phyloP scores from a whole-genome alignment of 139 green algal species.

The Eudorina sp. region DNA sequence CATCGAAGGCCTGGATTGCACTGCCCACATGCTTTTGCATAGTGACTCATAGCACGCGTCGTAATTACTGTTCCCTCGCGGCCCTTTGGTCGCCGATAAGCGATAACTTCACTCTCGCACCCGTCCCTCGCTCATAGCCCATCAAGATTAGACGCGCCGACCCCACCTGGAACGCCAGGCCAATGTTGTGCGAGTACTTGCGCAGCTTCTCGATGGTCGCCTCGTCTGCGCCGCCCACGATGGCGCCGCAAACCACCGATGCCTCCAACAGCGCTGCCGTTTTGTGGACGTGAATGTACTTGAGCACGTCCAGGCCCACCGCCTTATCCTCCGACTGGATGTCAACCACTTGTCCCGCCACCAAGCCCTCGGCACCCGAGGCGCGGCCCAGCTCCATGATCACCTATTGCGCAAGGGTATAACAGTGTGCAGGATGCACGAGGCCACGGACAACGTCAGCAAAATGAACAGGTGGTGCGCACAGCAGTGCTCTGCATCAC shows the following conservation, averaged over 20 bases:
- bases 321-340: constrained; percentile 91
- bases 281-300: constrained; percentile 99
- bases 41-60: too few relatives aligned
- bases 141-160: too few relatives aligned
- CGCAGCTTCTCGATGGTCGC: constrained; percentile 91
- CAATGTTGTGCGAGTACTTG: constrained; percentile 95
- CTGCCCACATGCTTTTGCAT: too few relatives aligned
- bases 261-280: constrained; percentile 98
- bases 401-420: too few relatives aligned
- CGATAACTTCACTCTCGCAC: not conserved
- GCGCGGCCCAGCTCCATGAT: constrained; percentile 90
- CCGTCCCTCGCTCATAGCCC: not conserved
- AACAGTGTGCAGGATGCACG: too few relatives aligned
- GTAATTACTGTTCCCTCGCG: too few relatives aligned
- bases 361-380: constrained; percentile 92
- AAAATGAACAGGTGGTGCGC: too few relatives aligned
- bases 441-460: too few relatives aligned
- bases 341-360: constrained; percentile 98
- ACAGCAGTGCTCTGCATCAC: too few relatives aligned
- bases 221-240: constrained; percentile 88
- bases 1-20: too few relatives aligned
- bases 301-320: constrained; percentile 92
- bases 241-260: constrained; percentile 92
- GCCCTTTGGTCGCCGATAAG: too few relatives aligned
- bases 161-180: constrained; percentile 97